Percentiles rank a stretch among this genome's conserved stretches.
Conservation (phyloP, 2,329 filamentous ascomycete genomes). For the Chaetomiaceae sp. region DNA sequence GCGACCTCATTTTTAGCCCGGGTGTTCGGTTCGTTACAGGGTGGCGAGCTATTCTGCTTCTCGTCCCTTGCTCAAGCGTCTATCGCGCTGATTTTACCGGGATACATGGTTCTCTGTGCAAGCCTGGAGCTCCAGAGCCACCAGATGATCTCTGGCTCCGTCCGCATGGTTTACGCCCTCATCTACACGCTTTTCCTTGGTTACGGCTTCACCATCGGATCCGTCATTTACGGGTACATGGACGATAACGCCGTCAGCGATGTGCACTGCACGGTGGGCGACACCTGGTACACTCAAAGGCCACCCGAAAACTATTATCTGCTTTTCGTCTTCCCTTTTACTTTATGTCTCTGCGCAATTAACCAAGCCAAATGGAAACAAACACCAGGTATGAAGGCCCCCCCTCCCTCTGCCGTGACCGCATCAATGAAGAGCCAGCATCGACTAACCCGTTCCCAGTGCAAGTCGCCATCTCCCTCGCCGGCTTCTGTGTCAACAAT, state of each 20-base stretch:
- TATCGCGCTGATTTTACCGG: conserved; percentile 69
- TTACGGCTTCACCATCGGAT: conserved; percentile 66
- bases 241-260: conserved; percentile 49
- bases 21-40: conserved; percentile 62
- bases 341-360: conserved; percentile 52
- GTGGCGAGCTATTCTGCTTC: conserved; percentile 62
- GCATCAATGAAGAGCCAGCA: too few species aligned
- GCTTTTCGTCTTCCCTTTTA: conserved; percentile 64
- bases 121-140: conserved; percentile 65
- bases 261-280: conserved; percentile 37
- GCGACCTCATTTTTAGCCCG: conserved; percentile 65
- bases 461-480: conserved; percentile 69
- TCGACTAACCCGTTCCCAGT: conserved; percentile 40
- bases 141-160: conserved; percentile 65
- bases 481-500: conserved; percentile 72
- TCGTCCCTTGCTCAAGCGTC: conserved; percentile 68
- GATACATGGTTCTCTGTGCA: conserved; percentile 58
- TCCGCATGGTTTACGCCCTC: conserved; percentile 70
- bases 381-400: conserved; percentile 21
- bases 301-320: conserved; percentile 46
- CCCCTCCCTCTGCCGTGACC: too few species aligned
- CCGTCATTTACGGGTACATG: conserved; percentile 58
- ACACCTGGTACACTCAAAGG: conserved; percentile 29
- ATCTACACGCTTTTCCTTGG: conserved; percentile 70
- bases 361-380: conserved; percentile 73